Base-by-base conservation (phyloP, 225 moss, liverwort and hornwort genomes). In the Neckera pumila region DNA sequence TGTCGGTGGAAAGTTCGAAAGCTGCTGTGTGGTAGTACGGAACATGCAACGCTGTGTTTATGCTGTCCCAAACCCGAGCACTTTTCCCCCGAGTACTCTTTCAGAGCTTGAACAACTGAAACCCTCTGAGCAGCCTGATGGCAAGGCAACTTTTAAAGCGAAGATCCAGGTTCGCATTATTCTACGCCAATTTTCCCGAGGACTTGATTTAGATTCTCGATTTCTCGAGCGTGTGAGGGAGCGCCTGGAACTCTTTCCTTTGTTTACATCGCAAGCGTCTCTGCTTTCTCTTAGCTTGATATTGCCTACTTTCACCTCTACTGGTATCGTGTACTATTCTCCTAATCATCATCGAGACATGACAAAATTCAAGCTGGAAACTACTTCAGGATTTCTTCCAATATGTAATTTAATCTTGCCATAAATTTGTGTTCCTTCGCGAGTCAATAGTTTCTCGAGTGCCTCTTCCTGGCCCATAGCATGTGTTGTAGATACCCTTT, bases 11-110 rank as follows among this genome's bases (percentile, higher is more conserved):
- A 92, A 91, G 61, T 97, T 89, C 65, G 93, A 96, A 85, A 99
- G 99, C 90, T 99, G 97, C 72, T 97, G 97, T 89, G 93, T 97
- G 76, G 95, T 95, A 63, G 94, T 97, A 31, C 92, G 91, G 65
- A 97, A 99, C 77, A 90, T 96, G 88, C 96, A 97, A 79, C 96
- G 99, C 65, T 96, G 96, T 90, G 87, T 99, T 38, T 97, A 93
- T 90, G 97, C 95, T 88, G 96, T 99, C 79, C 97, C 99, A 61
- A 87, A 91, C 53, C 92, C 96, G 53, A 93, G 87, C 75, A 90
- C 94, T 47, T 97, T 96, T 80, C 93, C 95, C 49, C 63, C 93
- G 70, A 87, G 88, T 78, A 76, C 87, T 28, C 88, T 99, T 49
- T 75, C 92, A 60, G 96, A 96, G 86, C 91, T 97, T 79, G 96